Percentiles rank a stretch among this genome's conserved stretches.
These are phyloP conservation scores for Sugiyamaella pinicola DNA, from an alignment of 1,139 yeast genomes.

Conservation along the genomic window DNA sequence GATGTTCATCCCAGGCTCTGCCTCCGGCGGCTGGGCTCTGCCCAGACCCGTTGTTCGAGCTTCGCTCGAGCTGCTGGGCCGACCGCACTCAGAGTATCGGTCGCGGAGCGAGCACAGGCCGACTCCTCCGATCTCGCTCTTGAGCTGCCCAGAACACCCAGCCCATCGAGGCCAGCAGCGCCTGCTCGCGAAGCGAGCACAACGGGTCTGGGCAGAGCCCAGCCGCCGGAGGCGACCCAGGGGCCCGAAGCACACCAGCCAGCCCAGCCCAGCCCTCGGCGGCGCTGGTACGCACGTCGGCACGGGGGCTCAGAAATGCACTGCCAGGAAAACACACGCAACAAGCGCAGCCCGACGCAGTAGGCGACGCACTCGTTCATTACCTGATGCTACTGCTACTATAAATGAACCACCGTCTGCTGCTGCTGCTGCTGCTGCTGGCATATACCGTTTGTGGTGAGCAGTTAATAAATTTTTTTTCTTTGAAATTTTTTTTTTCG, in stretches of 20 bases:
- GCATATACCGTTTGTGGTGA: background rate
- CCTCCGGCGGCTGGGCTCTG: background rate
- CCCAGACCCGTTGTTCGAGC: background rate
- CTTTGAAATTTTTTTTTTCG: no score
- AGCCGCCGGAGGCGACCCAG: background rate
- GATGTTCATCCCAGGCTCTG: background rate
- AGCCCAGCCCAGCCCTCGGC: background rate
- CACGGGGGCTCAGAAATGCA: background rate
- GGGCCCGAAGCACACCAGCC: background rate
- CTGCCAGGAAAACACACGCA: background rate
- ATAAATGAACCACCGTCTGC: conserved; percentile 1
- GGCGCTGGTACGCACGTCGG: background rate
- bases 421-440: background rate
- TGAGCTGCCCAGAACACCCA: no score
- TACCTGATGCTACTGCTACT: background rate
- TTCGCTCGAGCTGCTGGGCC: background rate
- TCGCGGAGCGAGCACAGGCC: background rate
- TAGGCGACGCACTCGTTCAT: background rate
- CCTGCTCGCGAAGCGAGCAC: background rate
- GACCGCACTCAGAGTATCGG: no score
- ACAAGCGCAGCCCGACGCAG: background rate
- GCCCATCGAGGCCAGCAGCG: no score
- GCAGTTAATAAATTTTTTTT: background rate
- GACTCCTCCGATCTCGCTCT: no score
- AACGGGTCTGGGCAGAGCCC: background rate